Conservation (phyloP, 2,329 filamentous ascomycete species). For the Gaeumannomyces sp. region DNA sequence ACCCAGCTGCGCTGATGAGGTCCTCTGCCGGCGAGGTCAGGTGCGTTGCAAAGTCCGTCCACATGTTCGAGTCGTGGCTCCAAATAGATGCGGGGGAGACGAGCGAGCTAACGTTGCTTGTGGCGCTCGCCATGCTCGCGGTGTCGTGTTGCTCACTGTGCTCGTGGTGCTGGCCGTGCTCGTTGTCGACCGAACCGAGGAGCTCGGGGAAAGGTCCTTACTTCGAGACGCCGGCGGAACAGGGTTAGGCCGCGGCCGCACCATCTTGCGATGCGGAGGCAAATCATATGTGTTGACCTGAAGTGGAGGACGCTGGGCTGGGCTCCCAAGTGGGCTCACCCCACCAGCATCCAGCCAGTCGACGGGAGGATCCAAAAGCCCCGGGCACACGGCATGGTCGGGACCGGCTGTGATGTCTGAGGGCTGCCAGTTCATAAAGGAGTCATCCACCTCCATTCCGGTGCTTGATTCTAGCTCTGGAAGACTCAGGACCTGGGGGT, state of each 20-base stretch:
- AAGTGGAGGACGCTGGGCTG: constrained; percentile 25
- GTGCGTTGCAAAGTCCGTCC: constrained; percentile 34
- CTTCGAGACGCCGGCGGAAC: constrained; percentile 24
- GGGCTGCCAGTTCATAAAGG: constrained; percentile 24
- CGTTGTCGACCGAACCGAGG: constrained; percentile 40
- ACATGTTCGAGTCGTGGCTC: constrained; percentile 33
- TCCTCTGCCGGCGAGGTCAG: constrained; percentile 41
- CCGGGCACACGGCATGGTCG: too few species aligned
- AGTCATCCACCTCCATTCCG: constrained; percentile 13
- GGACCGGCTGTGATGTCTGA: too few species aligned
- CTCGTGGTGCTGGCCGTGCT: constrained; percentile 28
- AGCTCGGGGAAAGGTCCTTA: constrained; percentile 40
- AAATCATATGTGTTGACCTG: constrained; percentile 33
- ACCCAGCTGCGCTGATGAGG: constrained; percentile 26
- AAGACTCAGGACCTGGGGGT: constrained; percentile 24
- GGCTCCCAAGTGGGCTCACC: constrained; percentile 10
- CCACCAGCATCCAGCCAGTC: not conserved
- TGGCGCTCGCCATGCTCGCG: constrained; percentile 30
- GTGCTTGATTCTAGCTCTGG: constrained; percentile 27
- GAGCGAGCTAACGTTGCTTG: constrained; percentile 31
- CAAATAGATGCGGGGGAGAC: constrained; percentile 44
- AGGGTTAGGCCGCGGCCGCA: constrained; percentile 19
- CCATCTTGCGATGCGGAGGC: constrained; percentile 22
- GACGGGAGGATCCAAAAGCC: not conserved
- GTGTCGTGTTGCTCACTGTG: constrained; percentile 24